Evolutionary conservation across 352 stramenopile species (phyloP), one percentile per base, ranked within the genome.

Genomic region (Phytopythium ostracodes): DNA sequence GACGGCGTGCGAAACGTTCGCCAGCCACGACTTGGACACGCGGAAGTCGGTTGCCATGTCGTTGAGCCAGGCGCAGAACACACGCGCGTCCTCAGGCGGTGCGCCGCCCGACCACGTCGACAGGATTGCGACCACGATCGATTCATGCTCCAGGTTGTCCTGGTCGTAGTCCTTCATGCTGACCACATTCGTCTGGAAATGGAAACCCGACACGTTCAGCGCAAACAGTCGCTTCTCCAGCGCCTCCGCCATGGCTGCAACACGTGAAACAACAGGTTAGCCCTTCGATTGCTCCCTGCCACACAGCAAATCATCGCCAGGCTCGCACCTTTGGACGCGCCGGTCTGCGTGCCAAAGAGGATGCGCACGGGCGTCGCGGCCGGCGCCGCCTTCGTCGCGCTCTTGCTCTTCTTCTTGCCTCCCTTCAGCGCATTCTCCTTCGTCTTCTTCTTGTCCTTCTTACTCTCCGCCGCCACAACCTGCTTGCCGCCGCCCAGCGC

Each of bases 1-100:
- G 4, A 96, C 84, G 0, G 84, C 88, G 67, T 96, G 89, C 31
- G 67, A 70, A 1, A 89, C 71, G 24, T 77, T 76, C n/a, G 68
- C 70, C 11, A 97, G 74, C 84, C 85, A 93, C 24, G 73, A 77
- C 63, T 89, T 93, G 62, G 84, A 88, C 62, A 96, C 87, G 24
- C 89, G 88, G 66, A 97, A 97, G 73, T 97, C 89, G 38, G 87
- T 75, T 38, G 78, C 87, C 86, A 95, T 96, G 63, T 97, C 89
- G 24, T 81, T 81, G 18, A 96, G 79, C 87, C 88, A 97, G 24
- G 73, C 76, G 68, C 84, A 95, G 63, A 96, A 95, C 38, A 92
- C 65, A 12, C 75, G 72, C 24, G 85, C 85, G 55, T 89, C 83
- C 60, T 94, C 74, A 5, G 88, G 88, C 1, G 89, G 84, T 31